phyloP scores from a whole-genome alignment of 768 basidiomycete species.

The Gymnopilus junonius region DNA sequence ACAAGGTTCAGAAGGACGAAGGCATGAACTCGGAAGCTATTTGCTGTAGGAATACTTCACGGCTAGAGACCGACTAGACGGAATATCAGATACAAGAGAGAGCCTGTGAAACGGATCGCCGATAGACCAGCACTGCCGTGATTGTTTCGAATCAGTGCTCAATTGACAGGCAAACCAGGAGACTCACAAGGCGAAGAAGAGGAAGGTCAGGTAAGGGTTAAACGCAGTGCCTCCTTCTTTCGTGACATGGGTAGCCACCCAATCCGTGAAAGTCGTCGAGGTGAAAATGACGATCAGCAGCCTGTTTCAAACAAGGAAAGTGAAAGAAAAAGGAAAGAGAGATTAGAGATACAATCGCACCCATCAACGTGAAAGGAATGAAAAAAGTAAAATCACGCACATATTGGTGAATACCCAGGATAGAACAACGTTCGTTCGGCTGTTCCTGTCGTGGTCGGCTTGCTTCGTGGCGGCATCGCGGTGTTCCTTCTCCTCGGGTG shows the following conservation, averaged over 20 bases:
- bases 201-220: conserved; percentile 88
- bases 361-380: conserved; percentile 4
- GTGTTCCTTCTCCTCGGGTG: conserved; percentile 77
- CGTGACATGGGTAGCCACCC: conserved; percentile 65
- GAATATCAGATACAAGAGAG: conserved; percentile 77
- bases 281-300: conserved; percentile 78
- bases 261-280: conserved; percentile 73
- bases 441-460: conserved; percentile 83
- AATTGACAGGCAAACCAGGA: conserved; percentile 2
- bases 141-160: conserved; percentile 14
- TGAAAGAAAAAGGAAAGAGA: conserved; percentile 9
- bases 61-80: conserved; percentile 66
- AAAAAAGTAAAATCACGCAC: conserved; percentile 40
- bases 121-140: conserved; percentile 74
- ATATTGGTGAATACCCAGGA: conserved; percentile 88
- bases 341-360: conserved; percentile 14
- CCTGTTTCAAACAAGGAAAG: conserved; percentile 37
- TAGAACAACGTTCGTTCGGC: conserved; percentile 83
- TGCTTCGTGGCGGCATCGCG: conserved; percentile 90
- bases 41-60: neutral
- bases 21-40: conserved; percentile 1
- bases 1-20: conserved; percentile 10
- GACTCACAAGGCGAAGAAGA: conserved; percentile 66
- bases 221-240: conserved; percentile 58
- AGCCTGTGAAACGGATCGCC: conserved; percentile 80